Evolutionary conservation across 169 alveolate species (phyloP), one percentile per base, ranked within the genome.

Genomic region (Ophryocystis elektroscirrha): DNA sequence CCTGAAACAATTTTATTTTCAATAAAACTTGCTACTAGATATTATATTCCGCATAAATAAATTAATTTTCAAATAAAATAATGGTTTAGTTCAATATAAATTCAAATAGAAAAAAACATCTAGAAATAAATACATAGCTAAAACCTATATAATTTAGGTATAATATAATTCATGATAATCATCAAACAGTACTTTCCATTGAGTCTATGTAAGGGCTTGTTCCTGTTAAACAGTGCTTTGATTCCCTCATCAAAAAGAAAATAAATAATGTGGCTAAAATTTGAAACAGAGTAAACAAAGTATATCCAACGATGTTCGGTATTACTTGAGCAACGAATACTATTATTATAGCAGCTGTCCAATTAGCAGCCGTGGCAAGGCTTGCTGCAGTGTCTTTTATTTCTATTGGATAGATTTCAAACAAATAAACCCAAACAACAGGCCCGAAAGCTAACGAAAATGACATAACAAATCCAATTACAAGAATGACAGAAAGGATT

Each of bases 381-480:
- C 63, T 53, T 23, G 63, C 61, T 20, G 72, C 76, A 32, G 68
- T 63, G 28, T 67, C 76, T 66, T 73, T 73, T 46, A 59, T 63
- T 53, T 73, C 82, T 7, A 67, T 43, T 4, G 81, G 73, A 45
- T 57, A 60, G 48, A 69, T 70, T 60, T 73, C 82, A 46, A 67
- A 68, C 20, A 73, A 43, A 60, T 73, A 70, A 4, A 73, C 62
- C 80, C 79, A 73, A 44, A 70, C 28, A 39, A 69, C 70, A 9
- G 79, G 73, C 25, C 82, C 82, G 50, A 61, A 60, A 0, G 73
- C 68, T 5, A 69, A 52, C 22, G 78, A 73, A 56, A 73, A 73
- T 36, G 70, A 69, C 27, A 63, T 38, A 20, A 65, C 60, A 64
- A 65, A 69, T 20, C 73, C 68, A 36, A 71, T 48, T 5, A 70